These are phyloP conservation scores for Penicillium sp. DNA, from an alignment of 2,329 filamentous ascomycete species.

Conservation along the genomic window DNA sequence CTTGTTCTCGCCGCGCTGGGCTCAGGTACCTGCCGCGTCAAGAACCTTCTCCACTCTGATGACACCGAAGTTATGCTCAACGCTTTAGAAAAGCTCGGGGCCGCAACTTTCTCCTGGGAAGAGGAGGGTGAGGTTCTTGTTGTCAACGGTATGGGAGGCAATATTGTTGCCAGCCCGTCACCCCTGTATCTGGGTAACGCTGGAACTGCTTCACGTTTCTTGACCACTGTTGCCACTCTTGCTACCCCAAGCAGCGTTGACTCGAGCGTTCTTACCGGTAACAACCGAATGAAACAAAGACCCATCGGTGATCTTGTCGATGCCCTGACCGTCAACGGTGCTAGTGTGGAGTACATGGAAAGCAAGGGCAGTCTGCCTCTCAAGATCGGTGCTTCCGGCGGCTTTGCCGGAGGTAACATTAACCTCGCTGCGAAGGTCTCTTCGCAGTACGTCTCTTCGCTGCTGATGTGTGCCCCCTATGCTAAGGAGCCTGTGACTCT, in stretches of 20 bases:
- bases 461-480: conserved; percentile 96
- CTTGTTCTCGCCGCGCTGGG: conserved; percentile 92
- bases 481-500: conserved; percentile 92
- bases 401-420: conserved; percentile 84
- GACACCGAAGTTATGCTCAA: conserved; percentile 97
- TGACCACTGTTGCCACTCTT: conserved; percentile 88
- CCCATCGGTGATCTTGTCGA: conserved; percentile 94
- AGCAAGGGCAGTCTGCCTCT: conserved; percentile 82
- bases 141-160: conserved; percentile 88
- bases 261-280: conserved; percentile 85
- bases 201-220: conserved; percentile 91
- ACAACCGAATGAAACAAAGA: conserved; percentile 92
- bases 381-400: conserved; percentile 77
- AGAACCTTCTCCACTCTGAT: conserved; percentile 91
- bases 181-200: conserved; percentile 94
- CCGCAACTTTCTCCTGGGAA: conserved; percentile 90
- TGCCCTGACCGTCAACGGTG: conserved; percentile 82
- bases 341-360: conserved; percentile 84
- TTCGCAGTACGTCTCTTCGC: conserved; percentile 97
- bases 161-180: conserved; percentile 73
- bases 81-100: conserved; percentile 81
- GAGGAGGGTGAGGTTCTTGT: conserved; percentile 90
- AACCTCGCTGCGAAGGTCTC: conserved; percentile 93
- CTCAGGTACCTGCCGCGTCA: conserved; percentile 81
- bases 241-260: conserved; percentile 67